phyloP scores from a whole-genome alignment of 1,284 basidiomycete species.

The Pseudozyma pruni region DNA sequence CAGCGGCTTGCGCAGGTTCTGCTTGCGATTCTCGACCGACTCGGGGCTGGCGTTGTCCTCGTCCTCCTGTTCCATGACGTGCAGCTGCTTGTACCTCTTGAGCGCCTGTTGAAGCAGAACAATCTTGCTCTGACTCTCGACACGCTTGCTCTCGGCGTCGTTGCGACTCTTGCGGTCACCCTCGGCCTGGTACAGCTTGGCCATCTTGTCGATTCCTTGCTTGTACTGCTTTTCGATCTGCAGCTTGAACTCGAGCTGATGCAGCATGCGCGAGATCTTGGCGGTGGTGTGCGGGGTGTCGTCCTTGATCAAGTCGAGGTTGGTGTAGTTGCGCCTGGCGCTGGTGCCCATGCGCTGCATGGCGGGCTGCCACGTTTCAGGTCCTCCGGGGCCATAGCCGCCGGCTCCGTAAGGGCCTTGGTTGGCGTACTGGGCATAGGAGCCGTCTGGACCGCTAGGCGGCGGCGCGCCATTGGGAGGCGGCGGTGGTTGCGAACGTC shows the following conservation, averaged over 20 bases:
- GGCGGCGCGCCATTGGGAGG: slow-evolving; percentile 2
- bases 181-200: slow-evolving; percentile 84
- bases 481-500: slow-evolving; percentile 42
- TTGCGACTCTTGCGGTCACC: slow-evolving; percentile 79
- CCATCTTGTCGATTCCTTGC: slow-evolving; percentile 99
- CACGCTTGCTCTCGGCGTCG: slow-evolving; percentile 91
- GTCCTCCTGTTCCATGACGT: slow-evolving; percentile 86
- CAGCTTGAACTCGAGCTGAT: slow-evolving; percentile 98
- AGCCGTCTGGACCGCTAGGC: slow-evolving; percentile 17
- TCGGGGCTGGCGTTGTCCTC: slow-evolving; percentile 71
- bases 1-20: slow-evolving; percentile 89
- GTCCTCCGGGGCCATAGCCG: slow-evolving; percentile 17
- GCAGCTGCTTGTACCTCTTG: slow-evolving; percentile 94
- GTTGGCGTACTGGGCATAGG: slow-evolving; percentile 45
- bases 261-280: slow-evolving; percentile 97
- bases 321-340: slow-evolving; percentile 58
- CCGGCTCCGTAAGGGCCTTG: slow-evolving; percentile 40
- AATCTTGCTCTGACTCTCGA: slow-evolving; percentile 96
- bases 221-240: slow-evolving; percentile 99
- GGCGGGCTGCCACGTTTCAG: slow-evolving; percentile 50
- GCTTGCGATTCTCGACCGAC: slow-evolving; percentile 78
- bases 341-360: slow-evolving; percentile 60
- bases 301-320: slow-evolving; percentile 88
- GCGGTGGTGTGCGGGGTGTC: slow-evolving; percentile 95
- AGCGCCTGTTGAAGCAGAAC: slow-evolving; percentile 89